Percentiles rank a stretch among this genome's conserved stretches.
phyloP scores from a whole-genome alignment of 208 protist species.

The Phytomonas sp. region DNA sequence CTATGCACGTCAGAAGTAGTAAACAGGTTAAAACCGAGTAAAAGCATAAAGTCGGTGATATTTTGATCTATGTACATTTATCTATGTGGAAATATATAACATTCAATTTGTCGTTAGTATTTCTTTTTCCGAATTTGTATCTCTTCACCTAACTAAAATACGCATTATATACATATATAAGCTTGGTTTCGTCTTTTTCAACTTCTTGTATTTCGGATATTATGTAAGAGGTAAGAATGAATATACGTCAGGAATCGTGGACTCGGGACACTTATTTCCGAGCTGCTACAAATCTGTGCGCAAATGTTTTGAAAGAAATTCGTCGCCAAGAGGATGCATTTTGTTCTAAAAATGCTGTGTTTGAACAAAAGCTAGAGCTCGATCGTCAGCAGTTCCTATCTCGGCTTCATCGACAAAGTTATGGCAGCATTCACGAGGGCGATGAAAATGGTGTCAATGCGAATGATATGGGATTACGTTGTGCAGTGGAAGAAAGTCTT shows the following conservation, averaged over 20 bases:
- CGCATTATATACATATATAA: not conserved
- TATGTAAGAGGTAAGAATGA: no score
- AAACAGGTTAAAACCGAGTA: not conserved
- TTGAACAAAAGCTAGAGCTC: slow-evolving; percentile 15
- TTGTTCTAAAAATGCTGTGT: slow-evolving; percentile 16
- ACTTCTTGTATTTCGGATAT: not conserved
- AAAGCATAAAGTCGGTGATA: not conserved
- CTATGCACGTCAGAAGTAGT: not conserved
- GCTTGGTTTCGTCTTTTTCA: not conserved
- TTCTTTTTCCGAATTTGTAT: slow-evolving; percentile 10
- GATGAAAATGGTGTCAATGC: not conserved
- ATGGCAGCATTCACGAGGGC: no score
- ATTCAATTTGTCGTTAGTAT: slow-evolving; percentile 2
- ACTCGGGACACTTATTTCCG: slow-evolving; percentile 5
- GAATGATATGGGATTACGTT: not conserved
- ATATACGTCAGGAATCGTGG: not conserved
- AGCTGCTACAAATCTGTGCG: slow-evolving; percentile 11
- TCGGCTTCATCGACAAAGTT: slow-evolving; percentile 1
- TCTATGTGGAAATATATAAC: no score
- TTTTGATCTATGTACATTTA: slow-evolving; percentile 7
- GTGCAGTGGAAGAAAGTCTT: slow-evolving; percentile 8
- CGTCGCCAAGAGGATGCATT: slow-evolving; percentile 33
- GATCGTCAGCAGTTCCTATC: slow-evolving; percentile 17
- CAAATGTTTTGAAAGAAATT: slow-evolving; percentile 16
- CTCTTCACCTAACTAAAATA: not conserved